Percentiles rank a stretch among this genome's conserved stretches.
Conservation (phyloP, 2,329 filamentous ascomycete species). For the Aspergillus fumigatus region DNA sequence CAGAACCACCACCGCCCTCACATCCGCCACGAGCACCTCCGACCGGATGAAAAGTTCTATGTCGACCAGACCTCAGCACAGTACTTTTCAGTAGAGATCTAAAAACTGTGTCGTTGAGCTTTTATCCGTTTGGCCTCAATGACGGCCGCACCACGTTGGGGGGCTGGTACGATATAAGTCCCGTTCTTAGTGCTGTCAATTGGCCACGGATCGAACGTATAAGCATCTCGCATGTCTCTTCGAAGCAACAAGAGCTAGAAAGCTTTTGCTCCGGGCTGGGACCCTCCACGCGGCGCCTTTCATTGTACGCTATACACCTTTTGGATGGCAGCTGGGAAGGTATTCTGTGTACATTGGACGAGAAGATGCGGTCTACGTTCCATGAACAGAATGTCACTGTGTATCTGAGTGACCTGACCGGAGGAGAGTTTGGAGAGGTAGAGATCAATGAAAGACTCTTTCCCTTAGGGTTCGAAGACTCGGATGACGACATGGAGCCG, state of each 20-base stretch:
- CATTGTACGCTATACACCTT: not conserved
- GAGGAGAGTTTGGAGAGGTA: not conserved
- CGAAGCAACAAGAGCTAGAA: not conserved
- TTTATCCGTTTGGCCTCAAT: not conserved
- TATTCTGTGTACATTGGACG: not conserved
- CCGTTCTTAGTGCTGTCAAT: not conserved
- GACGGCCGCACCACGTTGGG: not conserved
- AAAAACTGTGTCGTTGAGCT: not conserved
- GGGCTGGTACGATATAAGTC: not conserved
- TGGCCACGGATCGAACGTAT: not conserved
- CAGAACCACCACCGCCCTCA: too few species aligned
- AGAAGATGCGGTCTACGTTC: not conserved
- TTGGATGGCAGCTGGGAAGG: not conserved
- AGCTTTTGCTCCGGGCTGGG: not conserved
- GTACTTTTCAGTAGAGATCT: not conserved
- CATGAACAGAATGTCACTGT: not conserved
- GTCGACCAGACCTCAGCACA: not conserved
- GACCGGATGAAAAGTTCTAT: not conserved
- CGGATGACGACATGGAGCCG: too few species aligned
- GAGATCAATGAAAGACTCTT: not conserved
- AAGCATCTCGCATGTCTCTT: not conserved
- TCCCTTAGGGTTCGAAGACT: too few species aligned
- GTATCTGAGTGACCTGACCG: not conserved
- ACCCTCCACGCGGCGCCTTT: not conserved
- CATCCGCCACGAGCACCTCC: not conserved